Evolutionary conservation across 352 stramenopile genomes (phyloP).

Genomic region (Pythium pyrilobum): DNA sequence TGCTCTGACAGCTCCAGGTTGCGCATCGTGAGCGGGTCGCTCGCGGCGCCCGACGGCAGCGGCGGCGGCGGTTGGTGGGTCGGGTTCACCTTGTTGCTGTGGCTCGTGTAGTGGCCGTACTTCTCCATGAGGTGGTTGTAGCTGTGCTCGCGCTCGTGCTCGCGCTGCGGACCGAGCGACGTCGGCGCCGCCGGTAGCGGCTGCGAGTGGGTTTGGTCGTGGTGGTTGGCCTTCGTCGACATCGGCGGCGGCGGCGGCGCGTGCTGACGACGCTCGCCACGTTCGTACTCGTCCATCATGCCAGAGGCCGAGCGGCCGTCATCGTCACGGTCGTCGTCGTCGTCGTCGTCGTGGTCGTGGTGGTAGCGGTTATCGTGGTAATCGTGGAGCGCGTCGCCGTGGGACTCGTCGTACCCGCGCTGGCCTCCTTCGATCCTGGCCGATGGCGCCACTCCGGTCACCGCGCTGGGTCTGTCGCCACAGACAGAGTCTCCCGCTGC

Average conservation of each 20-base stretch:
- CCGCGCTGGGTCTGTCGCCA: too few relatives aligned
- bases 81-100: constrained; percentile 55
- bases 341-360: not conserved
- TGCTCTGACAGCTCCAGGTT: constrained; percentile 33
- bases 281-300: too few relatives aligned
- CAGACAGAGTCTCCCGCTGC: not conserved
- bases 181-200: not conserved
- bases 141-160: constrained; percentile 52
- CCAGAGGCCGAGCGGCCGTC: too few relatives aligned
- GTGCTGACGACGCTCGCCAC: too few relatives aligned
- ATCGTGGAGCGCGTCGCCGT: not conserved
- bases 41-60: not conserved
- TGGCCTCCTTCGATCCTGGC: too few relatives aligned
- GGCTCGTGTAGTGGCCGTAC: constrained; percentile 67
- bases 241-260: too few relatives aligned
- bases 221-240: not conserved
- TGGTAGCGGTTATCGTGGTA: not conserved
- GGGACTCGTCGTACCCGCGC: not conserved
- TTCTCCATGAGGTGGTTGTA: constrained; percentile 75
- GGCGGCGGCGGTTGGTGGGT: not conserved
- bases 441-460: too few relatives aligned
- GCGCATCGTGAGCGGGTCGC: constrained; percentile 28
- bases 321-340: not conserved
- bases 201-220: not conserved
- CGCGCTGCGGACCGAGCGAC: constrained; percentile 17